A percentile compares a stretch with the other conserved stretches of the same genome.
Conservation (phyloP, 768 basidiomycete species). For the Candolleomyces eurysporus region DNA sequence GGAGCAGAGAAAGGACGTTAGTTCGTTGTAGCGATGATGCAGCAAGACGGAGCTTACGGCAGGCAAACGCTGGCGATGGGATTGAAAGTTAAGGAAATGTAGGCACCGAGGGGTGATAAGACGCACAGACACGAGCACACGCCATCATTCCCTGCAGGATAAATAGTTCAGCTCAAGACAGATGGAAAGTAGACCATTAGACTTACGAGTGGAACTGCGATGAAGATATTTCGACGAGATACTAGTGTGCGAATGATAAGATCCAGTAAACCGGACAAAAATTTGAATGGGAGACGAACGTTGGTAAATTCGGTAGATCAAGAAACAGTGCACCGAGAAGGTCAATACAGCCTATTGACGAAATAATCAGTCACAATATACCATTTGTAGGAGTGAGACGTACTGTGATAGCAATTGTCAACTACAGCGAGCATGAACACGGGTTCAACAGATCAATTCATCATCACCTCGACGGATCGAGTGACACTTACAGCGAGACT, state of each 20-base stretch:
- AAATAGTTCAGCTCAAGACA: too few relatives aligned
- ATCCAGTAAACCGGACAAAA: neutral
- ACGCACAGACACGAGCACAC: neutral
- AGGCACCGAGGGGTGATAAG: neutral
- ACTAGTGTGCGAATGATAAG: conserved; percentile 14
- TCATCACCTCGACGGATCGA: too few relatives aligned
- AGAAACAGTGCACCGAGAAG: conserved; percentile 32
- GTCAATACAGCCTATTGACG: conserved; percentile 29
- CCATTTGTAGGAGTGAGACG: too few relatives aligned
- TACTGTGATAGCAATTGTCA: too few relatives aligned
- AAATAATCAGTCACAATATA: conserved; percentile 21
- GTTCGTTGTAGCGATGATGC: neutral
- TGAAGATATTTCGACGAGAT: neutral
- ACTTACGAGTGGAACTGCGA: too few relatives aligned
- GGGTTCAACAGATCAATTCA: too few relatives aligned
- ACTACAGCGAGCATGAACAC: too few relatives aligned
- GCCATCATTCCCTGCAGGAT: neutral
- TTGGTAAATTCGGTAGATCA: conserved; percentile 36
- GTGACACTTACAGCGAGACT: too few relatives aligned
- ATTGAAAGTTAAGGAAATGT: neutral
- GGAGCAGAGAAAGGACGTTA: neutral
- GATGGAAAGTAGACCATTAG: too few relatives aligned
- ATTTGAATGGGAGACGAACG: conserved; percentile 22
- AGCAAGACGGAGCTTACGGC: conserved; percentile 18
- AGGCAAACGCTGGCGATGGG: conserved; percentile 23